A percentile compares a stretch with the other conserved stretches of the same genome.
Evolutionary conservation across 108 stramenopile genomes (phyloP).

Genomic region (Cyclostephanos tholiformis): DNA sequence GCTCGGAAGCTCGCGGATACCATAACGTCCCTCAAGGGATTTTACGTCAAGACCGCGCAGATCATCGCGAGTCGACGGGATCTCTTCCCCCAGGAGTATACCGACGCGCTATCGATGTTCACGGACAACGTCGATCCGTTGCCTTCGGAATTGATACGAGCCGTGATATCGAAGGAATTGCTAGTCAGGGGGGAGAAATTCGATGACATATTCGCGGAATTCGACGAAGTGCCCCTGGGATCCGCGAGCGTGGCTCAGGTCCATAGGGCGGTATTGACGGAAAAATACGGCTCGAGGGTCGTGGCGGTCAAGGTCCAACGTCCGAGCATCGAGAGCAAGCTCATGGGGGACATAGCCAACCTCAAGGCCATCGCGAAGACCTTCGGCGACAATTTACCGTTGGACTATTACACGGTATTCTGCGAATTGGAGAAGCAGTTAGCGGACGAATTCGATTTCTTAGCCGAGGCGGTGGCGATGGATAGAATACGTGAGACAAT

Average conservation of each 20-base stretch:
- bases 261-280: constrained; percentile 85
- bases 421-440: constrained; percentile 85
- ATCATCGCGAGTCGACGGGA: constrained; percentile 86
- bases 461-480: constrained; percentile 96
- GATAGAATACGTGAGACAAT: constrained; percentile 83
- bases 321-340: constrained; percentile 88
- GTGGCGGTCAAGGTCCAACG: constrained; percentile 97
- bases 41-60: constrained; percentile 96
- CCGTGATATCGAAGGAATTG: constrained; percentile 68
- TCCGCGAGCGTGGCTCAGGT: constrained; percentile 91
- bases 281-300: constrained; percentile 77
- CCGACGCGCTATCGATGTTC: constrained; percentile 74
- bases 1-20: constrained; percentile 69
- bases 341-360: constrained; percentile 92
- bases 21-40: constrained; percentile 90
- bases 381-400: constrained; percentile 73
- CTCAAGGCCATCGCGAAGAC: constrained; percentile 85
- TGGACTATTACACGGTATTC: constrained; percentile 96
- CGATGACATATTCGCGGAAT: constrained; percentile 85
- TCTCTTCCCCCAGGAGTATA: constrained; percentile 92
- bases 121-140: constrained; percentile 93
- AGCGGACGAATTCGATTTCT: constrained; percentile 94
- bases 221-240: constrained; percentile 85
- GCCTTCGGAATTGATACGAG: constrained; percentile 73
- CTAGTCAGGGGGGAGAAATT: constrained; percentile 62